phyloP scores from a whole-genome alignment of 495 filamentous ascomycete genomes.

The Barbatosphaeria neglecta region DNA sequence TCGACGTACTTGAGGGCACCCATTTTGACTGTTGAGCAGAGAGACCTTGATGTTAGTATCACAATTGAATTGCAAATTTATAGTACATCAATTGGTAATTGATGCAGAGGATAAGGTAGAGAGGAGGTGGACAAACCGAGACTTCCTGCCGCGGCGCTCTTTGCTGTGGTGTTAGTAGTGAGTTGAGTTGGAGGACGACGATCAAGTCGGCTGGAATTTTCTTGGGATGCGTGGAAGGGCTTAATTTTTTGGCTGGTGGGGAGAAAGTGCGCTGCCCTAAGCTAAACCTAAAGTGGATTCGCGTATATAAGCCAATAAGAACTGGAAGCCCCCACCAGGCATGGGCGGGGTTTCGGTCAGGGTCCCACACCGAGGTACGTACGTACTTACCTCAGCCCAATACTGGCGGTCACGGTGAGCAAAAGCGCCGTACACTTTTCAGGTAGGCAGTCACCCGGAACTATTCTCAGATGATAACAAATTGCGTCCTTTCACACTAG shows the following conservation, averaged over 20 bases:
- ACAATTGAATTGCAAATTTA: neutral
- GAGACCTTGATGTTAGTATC: neutral
- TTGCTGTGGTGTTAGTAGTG: neutral
- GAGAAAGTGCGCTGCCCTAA: neutral
- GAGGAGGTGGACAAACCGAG: neutral
- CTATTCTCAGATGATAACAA: too few species aligned
- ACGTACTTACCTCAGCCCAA: too few species aligned
- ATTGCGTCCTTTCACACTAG: too few species aligned
- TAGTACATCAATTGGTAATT: neutral
- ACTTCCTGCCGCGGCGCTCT: neutral
- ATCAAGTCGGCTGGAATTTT: neutral
- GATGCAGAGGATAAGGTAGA: neutral
- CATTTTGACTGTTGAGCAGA: slow-evolving; percentile 44
- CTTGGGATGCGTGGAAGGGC: neutral
- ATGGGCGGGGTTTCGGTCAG: neutral
- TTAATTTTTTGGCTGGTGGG: neutral
- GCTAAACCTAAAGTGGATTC: neutral
- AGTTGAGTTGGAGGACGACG: neutral
- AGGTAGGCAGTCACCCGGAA: too few species aligned
- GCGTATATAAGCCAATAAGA: neutral
- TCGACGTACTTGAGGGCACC: slow-evolving; percentile 98
- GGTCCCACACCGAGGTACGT: neutral
- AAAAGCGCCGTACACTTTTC: too few species aligned
- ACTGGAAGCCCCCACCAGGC: too few species aligned
- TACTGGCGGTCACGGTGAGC: too few species aligned